A percentile compares a stretch with the other conserved stretches of the same genome.
Conservation (phyloP, 2,329 filamentous ascomycete genomes). For the Fusarium euwallaceae region DNA sequence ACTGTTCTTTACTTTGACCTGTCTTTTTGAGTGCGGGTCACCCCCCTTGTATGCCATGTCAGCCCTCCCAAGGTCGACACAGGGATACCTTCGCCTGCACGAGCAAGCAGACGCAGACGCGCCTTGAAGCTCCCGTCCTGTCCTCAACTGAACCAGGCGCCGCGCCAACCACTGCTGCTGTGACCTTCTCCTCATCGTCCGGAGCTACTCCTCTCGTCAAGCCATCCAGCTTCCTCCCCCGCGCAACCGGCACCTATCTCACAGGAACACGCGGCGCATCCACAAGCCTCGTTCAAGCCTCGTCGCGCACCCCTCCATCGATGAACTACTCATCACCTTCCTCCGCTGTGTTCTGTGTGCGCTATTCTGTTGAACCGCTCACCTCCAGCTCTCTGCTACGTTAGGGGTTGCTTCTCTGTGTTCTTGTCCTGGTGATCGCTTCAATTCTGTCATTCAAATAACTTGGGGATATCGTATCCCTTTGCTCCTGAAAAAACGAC, state of each 20-base stretch:
- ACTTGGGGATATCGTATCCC: neutral
- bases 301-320: constrained; percentile 2
- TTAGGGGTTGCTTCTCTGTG: neutral
- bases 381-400: neutral
- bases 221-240: constrained; percentile 9
- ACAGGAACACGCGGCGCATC: constrained; percentile 17
- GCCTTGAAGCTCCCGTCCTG: neutral
- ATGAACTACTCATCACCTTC: neutral
- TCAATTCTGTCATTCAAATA: constrained; percentile 1
- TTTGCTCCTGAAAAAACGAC: constrained; percentile 4
- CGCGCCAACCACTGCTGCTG: neutral
- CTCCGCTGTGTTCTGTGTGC: neutral
- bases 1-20: neutral
- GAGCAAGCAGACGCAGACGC: neutral
- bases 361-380: neutral
- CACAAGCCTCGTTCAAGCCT: constrained; percentile 16
- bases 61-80: constrained; percentile 4
- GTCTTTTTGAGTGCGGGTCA: neutral
- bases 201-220: constrained; percentile 12
- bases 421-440: neutral
- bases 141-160: neutral
- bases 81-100: neutral
- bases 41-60: constrained; percentile 1
- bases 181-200: neutral
- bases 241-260: constrained; percentile 10